Percentiles rank a stretch among this genome's conserved stretches.
Evolutionary conservation across 352 stramenopile genomes (phyloP).

Genomic region (Pythium grandisporangium): DNA sequence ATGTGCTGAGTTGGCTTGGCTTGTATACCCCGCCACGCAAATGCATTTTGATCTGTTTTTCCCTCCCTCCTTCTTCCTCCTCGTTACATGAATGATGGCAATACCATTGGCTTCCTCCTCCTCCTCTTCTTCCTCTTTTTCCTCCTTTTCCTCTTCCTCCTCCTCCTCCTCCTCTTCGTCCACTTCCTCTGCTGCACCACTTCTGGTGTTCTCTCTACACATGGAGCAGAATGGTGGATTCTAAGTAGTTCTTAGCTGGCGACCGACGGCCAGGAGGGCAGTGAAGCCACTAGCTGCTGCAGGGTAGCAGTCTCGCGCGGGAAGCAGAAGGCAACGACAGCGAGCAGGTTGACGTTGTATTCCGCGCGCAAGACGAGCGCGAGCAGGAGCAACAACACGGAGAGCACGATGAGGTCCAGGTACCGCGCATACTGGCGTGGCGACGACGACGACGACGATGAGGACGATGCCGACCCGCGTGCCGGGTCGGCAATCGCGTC

Average conservation of each 20-base stretch:
- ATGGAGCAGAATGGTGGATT: too few species aligned
- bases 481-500: conserved; percentile 18
- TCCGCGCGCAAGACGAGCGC: conserved; percentile 33
- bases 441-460: conserved; percentile 5
- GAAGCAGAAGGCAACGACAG: conserved; percentile 25
- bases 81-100: too few species aligned
- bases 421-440: conserved; percentile 21
- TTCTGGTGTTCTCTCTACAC: not conserved
- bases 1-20: too few species aligned
- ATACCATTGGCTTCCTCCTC: too few species aligned
- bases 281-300: conserved; percentile 14
- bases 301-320: conserved; percentile 38
- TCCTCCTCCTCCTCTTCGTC: too few species aligned
- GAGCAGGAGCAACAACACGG: conserved; percentile 23
- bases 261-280: too few species aligned
- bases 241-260: too few species aligned
- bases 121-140: too few species aligned
- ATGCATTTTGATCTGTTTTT: not conserved
- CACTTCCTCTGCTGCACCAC: too few species aligned
- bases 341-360: conserved; percentile 44
- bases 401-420: conserved; percentile 36
- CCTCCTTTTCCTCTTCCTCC: too few species aligned
- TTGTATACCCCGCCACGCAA: too few species aligned
- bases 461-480: too few species aligned
- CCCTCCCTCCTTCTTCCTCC: not conserved